Percentiles rank a stretch among this genome's conserved stretches.
phyloP scores from a whole-genome alignment of 805 yeast genomes.

The Sugiyamaella boreocaroliniensis region DNA sequence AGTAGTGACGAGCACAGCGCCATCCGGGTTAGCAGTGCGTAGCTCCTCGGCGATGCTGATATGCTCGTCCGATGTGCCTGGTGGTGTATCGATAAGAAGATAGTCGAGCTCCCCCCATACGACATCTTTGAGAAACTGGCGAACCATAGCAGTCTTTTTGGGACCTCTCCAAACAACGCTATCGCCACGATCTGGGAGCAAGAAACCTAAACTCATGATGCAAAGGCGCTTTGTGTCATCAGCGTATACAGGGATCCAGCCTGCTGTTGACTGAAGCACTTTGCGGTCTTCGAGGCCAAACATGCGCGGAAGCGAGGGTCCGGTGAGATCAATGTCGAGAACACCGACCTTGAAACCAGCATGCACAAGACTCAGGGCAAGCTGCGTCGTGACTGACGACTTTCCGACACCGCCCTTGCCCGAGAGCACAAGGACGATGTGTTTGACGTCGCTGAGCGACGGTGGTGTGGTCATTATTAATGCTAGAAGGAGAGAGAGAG shows the following conservation, averaged over 20 bases:
- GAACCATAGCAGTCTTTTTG: conserved; percentile 94
- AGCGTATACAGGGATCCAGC: conserved; percentile 86
- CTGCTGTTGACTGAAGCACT: conserved; percentile 71
- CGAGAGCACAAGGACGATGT: conserved; percentile 73
- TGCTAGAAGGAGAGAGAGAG: neutral
- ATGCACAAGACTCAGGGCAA: conserved; percentile 71
- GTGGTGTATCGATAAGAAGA: conserved; percentile 91
- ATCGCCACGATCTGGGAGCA: conserved; percentile 75
- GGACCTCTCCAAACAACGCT: conserved; percentile 99
- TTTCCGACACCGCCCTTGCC: conserved; percentile 99
- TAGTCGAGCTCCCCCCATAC: conserved; percentile 80
- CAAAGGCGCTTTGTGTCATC: conserved; percentile 43
- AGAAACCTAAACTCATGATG: conserved; percentile 83
- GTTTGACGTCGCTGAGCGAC: conserved; percentile 51
- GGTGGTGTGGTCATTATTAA: conserved; percentile 4
- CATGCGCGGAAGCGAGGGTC: conserved; percentile 95
- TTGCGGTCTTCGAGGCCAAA: conserved; percentile 79
- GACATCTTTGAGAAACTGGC: conserved; percentile 86
- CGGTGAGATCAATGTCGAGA: conserved; percentile 89
- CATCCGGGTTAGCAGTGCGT: conserved; percentile 63
- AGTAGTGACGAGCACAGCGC: conserved; percentile 92
- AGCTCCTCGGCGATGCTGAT: conserved; percentile 93
- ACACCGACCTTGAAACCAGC: conserved; percentile 85
- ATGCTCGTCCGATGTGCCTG: conserved; percentile 98
- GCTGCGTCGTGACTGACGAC: conserved; percentile 90